Base-by-base conservation (phyloP, 208 protist genomes). In the Wallacemonas collosoma region DNA sequence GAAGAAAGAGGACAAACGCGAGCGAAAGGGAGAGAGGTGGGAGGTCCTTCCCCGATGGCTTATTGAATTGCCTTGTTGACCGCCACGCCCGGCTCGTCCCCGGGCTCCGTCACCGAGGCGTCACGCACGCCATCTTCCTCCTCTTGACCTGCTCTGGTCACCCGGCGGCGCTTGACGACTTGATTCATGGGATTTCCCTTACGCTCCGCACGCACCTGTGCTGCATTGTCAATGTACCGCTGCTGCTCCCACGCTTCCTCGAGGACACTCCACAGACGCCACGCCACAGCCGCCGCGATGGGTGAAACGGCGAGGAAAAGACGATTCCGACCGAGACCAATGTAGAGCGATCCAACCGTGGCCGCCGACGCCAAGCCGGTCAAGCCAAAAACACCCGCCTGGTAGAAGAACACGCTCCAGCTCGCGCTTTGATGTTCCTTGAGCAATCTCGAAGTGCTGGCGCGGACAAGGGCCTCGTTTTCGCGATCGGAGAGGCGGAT, bases 221-320 rank as follows among this genome's bases (percentile, higher is more conserved):
- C 87, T 1, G 90, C 90, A 56, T 91, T 90, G 61, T 95, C 85
- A 67, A 88, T 83, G 76, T 91, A 95, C 17, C 86, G 82, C 77
- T 95, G 85, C 75, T 89, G 80, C 68, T 84, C 87, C 87, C 90
- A 93, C 11, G 88, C 80, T 48, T 76, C 78, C 80, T 95, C 90
- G 39, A 95, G 69, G 17, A 85, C 67, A 50, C 80, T 77, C 90
- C 90, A 95, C 64, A 93, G 44, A 2, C 87, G 82, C 86, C 87
- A 95, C 75, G 90, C 80, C 70, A 89, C 77, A 8, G 72, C 81
- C 12, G 75, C 86, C 8, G 56, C 73, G 57, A 95, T 85, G 50
- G 90, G 87, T 3, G 86, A 83, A 38, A 90, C 45, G 6, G 87
- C 85, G 7, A 95, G 75, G 62, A 92, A 84, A 72, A 93, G 86